Evolutionary conservation across 2,329 filamentous ascomycete species (phyloP).

Genomic region (Orbilia brochopaga): DNA sequence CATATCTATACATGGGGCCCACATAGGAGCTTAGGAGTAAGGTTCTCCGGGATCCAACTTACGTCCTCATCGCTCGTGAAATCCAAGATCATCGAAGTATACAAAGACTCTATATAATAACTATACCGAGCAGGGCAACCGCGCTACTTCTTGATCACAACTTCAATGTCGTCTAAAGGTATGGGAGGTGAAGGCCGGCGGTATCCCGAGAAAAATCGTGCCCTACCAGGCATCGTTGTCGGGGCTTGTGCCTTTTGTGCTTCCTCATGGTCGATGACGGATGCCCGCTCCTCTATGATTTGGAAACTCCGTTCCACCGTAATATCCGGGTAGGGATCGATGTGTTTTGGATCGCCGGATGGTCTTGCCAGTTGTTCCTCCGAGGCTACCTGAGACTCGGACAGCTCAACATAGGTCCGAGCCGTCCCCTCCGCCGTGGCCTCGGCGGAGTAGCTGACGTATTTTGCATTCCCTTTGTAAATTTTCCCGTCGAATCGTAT

Average conservation of each 20-base stretch:
- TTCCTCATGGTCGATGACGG: constrained; percentile 43
- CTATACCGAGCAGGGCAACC: too few relatives aligned
- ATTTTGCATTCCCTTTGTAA: constrained; percentile 47
- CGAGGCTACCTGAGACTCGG: constrained; percentile 18
- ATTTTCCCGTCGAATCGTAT: constrained; percentile 41
- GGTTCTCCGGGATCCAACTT: too few relatives aligned
- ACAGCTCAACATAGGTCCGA: constrained; percentile 32
- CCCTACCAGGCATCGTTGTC: constrained; percentile 12
- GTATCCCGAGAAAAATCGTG: constrained; percentile 28
- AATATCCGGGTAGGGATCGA: constrained; percentile 43
- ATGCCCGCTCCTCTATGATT: constrained; percentile 41
- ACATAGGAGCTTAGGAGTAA: too few relatives aligned
- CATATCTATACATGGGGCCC: too few relatives aligned
- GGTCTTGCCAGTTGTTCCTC: constrained; percentile 28
- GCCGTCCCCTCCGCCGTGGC: constrained; percentile 31
- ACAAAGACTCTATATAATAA: constrained; percentile 8
- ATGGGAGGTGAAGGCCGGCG: constrained; percentile 22
- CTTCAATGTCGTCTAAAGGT: constrained; percentile 28
- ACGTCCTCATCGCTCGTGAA: not conserved
- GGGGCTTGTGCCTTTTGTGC: constrained; percentile 19
- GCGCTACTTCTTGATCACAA: constrained; percentile 29
- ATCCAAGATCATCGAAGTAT: constrained; percentile 7
- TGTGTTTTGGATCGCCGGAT: constrained; percentile 9
- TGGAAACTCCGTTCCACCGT: constrained; percentile 48
- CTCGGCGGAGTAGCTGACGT: constrained; percentile 44